Percentiles rank a stretch among this genome's conserved stretches.
Conservation (phyloP, 352 stramenopile species). For the Globisporangium iwayamae region DNA sequence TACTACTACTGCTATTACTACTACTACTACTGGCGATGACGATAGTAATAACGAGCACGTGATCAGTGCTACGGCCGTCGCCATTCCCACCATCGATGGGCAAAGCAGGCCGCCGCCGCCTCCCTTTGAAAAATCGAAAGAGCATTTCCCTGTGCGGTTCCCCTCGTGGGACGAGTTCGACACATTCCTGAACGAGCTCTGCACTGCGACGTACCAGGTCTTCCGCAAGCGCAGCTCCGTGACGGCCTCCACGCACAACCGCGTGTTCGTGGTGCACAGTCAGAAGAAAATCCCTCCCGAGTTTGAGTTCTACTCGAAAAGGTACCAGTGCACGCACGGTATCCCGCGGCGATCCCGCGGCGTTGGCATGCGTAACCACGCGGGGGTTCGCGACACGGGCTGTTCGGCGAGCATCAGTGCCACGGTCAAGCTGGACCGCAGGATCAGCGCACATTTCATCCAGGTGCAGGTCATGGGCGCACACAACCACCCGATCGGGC, state of each 20-base stretch:
- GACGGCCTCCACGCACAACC: background rate
- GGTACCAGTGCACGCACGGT: slow-evolving; percentile 9
- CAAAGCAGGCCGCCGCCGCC: background rate
- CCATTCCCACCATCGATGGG: background rate
- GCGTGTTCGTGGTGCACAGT: background rate
- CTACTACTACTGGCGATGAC: too few species aligned
- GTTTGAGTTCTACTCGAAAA: background rate
- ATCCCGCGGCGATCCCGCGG: slow-evolving; percentile 1
- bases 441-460: background rate
- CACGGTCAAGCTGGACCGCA: background rate
- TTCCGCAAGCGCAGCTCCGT: slow-evolving; percentile 38
- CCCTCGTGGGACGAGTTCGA: slow-evolving; percentile 44
- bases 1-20: too few species aligned
- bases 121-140: background rate
- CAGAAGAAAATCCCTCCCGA: background rate
- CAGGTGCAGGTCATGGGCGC: background rate
- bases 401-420: slow-evolving; percentile 3
- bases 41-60: too few species aligned
- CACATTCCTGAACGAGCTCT: slow-evolving; percentile 44
- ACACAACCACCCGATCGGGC: slow-evolving; percentile 12
- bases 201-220: slow-evolving; percentile 49
- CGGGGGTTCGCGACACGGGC: slow-evolving; percentile 1
- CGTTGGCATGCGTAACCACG: background rate
- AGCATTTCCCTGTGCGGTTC: slow-evolving; percentile 1
- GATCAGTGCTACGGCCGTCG: too few species aligned